Base-by-base conservation (phyloP, 305 asterid genomes). In the Plantago rigida region DNA sequence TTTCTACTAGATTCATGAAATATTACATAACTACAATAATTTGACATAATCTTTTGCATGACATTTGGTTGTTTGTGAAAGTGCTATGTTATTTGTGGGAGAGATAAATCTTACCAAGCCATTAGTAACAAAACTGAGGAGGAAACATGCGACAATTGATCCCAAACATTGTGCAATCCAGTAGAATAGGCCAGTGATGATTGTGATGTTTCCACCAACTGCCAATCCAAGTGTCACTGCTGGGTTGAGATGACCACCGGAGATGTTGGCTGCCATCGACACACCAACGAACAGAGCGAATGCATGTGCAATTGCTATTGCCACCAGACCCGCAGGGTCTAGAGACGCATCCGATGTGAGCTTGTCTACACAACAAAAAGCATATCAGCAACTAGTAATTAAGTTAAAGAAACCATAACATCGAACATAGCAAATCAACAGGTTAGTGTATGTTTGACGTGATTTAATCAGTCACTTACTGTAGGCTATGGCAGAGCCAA, bases 181-280 rank as follows among this genome's bases (percentile, higher is more conserved):
- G 52, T 84, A 84, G 71, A 84, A 80, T 11, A 84, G 49, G 26
- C 87, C 89, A 9, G 85, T 80, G 51, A 84, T 48, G 60, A 84
- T 56, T 64, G 93, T 84, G 55, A 82, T 82, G 76, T 82, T 75
- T 55, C 93, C 88, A 15, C 93, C 93, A 41, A 84, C 39, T 31
- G 93, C 88, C 73, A 84, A 63, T 10, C 93, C 94, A 14, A 85
- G 68, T 3, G 94, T 85, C 60, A 85, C 89, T 4, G 94, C 94
- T 4, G 94, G 94, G 44, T 85, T 85, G 67, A 85, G 47, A 56
- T 85, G 94, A 48, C 94, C 94, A 5, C 94, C 94, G 8, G 94
- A 85, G 53, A 82, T 71, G 39, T 82, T 82, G 69, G 89, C 85
- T 0, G 94, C 89, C 0, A 85, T 69, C 11, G 94, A 48, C 13